Evolutionary conservation across 2,329 filamentous ascomycete species (phyloP), one percentile per base, ranked within the genome.

Genomic region (Simplicillium sp.): DNA sequence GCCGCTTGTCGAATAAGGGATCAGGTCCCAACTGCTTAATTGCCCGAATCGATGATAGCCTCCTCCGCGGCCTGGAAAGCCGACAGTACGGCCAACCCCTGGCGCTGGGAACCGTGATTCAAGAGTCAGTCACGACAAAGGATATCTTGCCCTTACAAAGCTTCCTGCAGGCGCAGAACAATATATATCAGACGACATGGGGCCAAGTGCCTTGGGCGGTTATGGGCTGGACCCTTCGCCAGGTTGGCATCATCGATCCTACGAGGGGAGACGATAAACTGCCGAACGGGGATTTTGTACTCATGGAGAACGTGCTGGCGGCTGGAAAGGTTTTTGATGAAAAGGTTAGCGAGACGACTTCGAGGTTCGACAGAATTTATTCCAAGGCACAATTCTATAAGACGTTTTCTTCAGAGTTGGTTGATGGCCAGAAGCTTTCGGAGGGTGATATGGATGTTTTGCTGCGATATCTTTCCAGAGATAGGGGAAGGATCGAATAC

Each of bases 41-140:
- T 25, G 59, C 83, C 20, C 63, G 65, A 7, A 61, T 76, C 31
- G 71, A 76, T 50, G 77, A 84, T 29, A 69, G 76, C 25, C 71
- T 98, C 2, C 65, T 84, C 16, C 73, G 77, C 17, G 77, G 80
- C 29, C 67, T 98, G 40, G 82, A 89, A 49, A 84, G 73, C 37
- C 79, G 80, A 35, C 80, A 90, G 51, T 89, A 79, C 60, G 92
- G 92, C 2, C 75, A 81, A 36, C 92, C 92, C 2, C 71, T 90
- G 9, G 87, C 85, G 3, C 67, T 98, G 1, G 84, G 84, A 1
- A 77, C 81, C 3, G 92, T 89, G 5, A 68, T 97, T 37, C 64
- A 65, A 25, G 90, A 97, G 52, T 84, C 85, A 0, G 65, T 92
- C 1, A 67, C 73, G 39, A 76, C 71, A 34, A 78, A 73, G 36